These are phyloP conservation scores for Hypoxylon lienhwacheense DNA, from an alignment of 495 filamentous ascomycete genomes.

Conservation along the genomic window DNA sequence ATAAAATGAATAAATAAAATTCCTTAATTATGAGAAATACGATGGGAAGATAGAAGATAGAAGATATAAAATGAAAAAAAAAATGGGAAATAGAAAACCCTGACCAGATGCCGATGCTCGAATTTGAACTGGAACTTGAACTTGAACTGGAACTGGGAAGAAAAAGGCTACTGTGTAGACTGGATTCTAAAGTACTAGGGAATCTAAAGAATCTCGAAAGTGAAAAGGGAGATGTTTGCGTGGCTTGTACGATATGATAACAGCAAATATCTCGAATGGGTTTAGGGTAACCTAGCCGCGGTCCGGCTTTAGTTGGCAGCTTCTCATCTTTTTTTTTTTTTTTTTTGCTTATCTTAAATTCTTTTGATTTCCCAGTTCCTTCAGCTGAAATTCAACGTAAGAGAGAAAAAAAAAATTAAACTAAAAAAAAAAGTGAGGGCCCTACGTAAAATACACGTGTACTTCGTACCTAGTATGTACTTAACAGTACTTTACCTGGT, in stretches of 20 bases:
- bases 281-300: conserved; percentile 29
- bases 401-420: conserved; percentile 16
- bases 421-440: too few species aligned
- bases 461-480: too few species aligned
- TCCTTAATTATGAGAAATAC: conserved; percentile 16
- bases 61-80: conserved; percentile 18
- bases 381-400: conserved; percentile 25
- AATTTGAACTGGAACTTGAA: too few species aligned
- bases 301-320: conserved; percentile 26
- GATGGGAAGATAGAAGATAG: conserved; percentile 20
- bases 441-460: too few species aligned
- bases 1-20: conserved; percentile 18
- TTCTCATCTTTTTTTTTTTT: conserved; percentile 16
- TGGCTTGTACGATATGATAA: conserved; percentile 35
- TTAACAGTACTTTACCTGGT: too few species aligned
- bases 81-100: too few species aligned
- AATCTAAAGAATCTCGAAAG: too few species aligned
- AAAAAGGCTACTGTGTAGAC: too few species aligned
- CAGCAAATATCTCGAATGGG: conserved; percentile 27
- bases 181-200: too few species aligned
- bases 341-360: conserved; percentile 6
- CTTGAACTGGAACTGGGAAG: too few species aligned
- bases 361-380: conserved; percentile 12
- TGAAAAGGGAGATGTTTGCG: conserved; percentile 27
- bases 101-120: too few species aligned